Evolutionary conservation across 345 rosid genomes (phyloP), one percentile per base, ranked within the genome.

Genomic region (Pistacia vera): DNA sequence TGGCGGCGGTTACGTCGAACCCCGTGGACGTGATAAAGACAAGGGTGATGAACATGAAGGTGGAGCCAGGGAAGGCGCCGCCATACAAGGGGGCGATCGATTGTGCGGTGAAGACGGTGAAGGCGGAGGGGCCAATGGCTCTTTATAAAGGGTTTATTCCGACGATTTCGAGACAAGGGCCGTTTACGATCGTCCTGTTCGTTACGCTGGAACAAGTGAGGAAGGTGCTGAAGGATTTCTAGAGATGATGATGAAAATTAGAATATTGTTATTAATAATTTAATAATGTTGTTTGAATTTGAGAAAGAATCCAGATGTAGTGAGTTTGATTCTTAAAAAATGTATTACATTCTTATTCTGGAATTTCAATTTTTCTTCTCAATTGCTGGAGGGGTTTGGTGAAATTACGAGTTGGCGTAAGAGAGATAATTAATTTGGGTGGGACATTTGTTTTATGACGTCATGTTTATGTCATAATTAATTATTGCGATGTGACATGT

Each of bases 1-100:
- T 94, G 57, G 98, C 98, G 10, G 83, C 94, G 25, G 90, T 88
- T 59, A 92, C 82, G 38, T 86, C 94, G 6, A 92, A 92, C 63
- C 98, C 98, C 0, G 96, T 94, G 69, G 98, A 92, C 76, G 97
- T 94, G 86, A 90, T 94, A 2, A 94, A 92, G 83, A 94, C 98
- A 0, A 58, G 97, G 78, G 97, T 93, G 57, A 93, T 93, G 97
- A 93, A 86, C 77, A 91, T 91, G 98, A 94, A 85, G 80, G 97
- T 90, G 70, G 85, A 85, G 76, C 72, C 88, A 0, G 98, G 97
- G 11, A 54, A 70, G 25, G 86, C 78, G 67, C 86, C 94, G 56
- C 95, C 95, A 80, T 94, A 94, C 68, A 67, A 76, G 6, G 98
- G 98, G 2, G 92, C 97, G 9, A 8, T 80, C 66, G 97, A 94